phyloP scores from a whole-genome alignment of 1,284 basidiomycete species.

The Melampsora larici-populina region DNA sequence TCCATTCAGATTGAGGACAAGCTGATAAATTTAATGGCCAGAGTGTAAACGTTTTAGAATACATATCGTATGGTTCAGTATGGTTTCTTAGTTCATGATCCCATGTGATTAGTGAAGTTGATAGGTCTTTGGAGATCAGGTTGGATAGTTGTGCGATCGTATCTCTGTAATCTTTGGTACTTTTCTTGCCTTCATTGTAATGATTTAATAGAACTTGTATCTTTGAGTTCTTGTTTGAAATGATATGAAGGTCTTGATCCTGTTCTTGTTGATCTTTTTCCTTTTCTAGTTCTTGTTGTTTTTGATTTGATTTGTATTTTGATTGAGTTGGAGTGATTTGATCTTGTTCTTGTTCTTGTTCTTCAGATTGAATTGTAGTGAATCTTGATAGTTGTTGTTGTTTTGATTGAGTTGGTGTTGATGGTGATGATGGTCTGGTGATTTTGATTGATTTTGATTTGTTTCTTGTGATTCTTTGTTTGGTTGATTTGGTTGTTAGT shows the following conservation, averaged over 20 bases:
- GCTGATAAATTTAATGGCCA: constrained; percentile 13
- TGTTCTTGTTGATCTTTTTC: too few relatives aligned
- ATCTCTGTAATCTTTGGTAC: constrained; percentile 20
- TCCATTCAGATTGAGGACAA: constrained; percentile 31
- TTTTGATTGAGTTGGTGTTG: neutral
- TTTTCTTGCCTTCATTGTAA: constrained; percentile 7
- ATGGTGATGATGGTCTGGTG: neutral
- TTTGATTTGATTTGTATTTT: too few relatives aligned
- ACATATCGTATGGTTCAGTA: neutral
- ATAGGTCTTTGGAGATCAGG: constrained; percentile 23
- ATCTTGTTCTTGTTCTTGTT: neutral
- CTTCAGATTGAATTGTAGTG: neutral
- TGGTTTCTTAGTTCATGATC: neutral
- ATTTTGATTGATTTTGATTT: too few relatives aligned
- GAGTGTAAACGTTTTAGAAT: constrained; percentile 21
- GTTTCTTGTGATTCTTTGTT: too few relatives aligned
- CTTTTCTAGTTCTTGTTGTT: too few relatives aligned
- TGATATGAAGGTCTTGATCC: too few relatives aligned
- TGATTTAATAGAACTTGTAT: neutral
- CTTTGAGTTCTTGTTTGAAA: too few relatives aligned
- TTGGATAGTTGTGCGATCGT: constrained; percentile 19
- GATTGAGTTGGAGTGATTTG: neutral
- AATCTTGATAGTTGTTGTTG: neutral
- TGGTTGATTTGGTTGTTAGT: too few relatives aligned
- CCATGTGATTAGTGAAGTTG: constrained; percentile 25